phyloP scores from a whole-genome alignment of 1,139 yeast genomes.

The Suhomyces terraborum region DNA sequence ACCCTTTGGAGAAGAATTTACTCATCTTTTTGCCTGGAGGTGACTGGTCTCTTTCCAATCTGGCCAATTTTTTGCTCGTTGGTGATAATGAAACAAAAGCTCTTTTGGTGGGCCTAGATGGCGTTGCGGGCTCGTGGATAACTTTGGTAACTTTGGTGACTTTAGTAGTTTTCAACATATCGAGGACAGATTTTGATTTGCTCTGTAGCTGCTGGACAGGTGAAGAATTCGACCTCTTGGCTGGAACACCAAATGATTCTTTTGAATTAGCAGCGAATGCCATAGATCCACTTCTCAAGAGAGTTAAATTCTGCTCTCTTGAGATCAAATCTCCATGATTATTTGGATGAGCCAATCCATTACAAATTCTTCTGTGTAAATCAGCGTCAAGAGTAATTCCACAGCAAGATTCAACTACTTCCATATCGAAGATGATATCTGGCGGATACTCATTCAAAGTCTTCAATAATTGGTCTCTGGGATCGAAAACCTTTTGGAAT shows the following conservation, averaged over 20 bases:
- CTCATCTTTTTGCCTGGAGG: slow-evolving; percentile 17
- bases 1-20: slow-evolving; percentile 22
- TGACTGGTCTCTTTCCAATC: slow-evolving; percentile 13
- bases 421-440: slow-evolving; percentile 31
- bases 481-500: slow-evolving; percentile 84
- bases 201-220: neutral
- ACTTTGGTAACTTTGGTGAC: slow-evolving; percentile 4
- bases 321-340: slow-evolving; percentile 51
- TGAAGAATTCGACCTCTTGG: slow-evolving; percentile 6
- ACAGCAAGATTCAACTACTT: slow-evolving; percentile 58
- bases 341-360: slow-evolving; percentile 68
- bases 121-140: slow-evolving; percentile 7
- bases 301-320: slow-evolving; percentile 42
- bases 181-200: slow-evolving; percentile 12
- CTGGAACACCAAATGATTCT: neutral
- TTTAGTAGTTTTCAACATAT: slow-evolving; percentile 14
- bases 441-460: slow-evolving; percentile 62
- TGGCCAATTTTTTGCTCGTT: slow-evolving; percentile 28
- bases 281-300: slow-evolving; percentile 30
- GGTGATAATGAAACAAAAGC: slow-evolving; percentile 25
- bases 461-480: slow-evolving; percentile 46
- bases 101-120: slow-evolving; percentile 9
- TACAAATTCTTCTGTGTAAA: slow-evolving; percentile 58
- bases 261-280: slow-evolving; percentile 1
- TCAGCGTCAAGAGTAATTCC: slow-evolving; percentile 55